Percentiles rank a stretch among this genome's conserved stretches.
phyloP scores from a whole-genome alignment of 495 filamentous ascomycete species.

The Daldinia bambusicola region DNA sequence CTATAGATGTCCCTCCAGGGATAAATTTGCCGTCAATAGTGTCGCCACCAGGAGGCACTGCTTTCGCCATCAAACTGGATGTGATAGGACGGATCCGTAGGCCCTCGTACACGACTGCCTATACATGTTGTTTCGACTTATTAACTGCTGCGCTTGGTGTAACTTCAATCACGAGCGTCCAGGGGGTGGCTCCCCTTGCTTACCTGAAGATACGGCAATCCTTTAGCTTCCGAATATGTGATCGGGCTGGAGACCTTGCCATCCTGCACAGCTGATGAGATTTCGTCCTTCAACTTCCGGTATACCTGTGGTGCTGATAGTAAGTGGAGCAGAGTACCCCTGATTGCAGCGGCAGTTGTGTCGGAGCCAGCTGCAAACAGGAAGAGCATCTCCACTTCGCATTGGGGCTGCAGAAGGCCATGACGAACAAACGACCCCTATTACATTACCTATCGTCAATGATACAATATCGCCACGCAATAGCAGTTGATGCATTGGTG shows the following conservation, averaged over 20 bases:
- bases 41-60: conserved; percentile 49
- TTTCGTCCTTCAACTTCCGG: conserved; percentile 69
- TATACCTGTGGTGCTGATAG: conserved; percentile 59
- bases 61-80: conserved; percentile 26
- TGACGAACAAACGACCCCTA: conserved; percentile 55
- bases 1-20: conserved; percentile 65
- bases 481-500: not conserved
- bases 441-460: conserved; percentile 27
- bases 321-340: conserved; percentile 63
- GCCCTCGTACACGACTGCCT: conserved; percentile 48
- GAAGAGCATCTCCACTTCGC: conserved; percentile 54
- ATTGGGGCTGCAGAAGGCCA: conserved; percentile 53
- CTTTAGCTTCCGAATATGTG: conserved; percentile 65
- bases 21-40: conserved; percentile 63
- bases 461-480: not conserved
- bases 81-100: conserved; percentile 42
- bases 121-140: not conserved
- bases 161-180: no score
- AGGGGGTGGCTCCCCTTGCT: not conserved
- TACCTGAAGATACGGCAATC: conserved; percentile 49
- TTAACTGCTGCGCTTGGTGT: not conserved
- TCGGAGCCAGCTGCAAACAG: conserved; percentile 60
- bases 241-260: conserved; percentile 68
- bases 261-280: conserved; percentile 68
- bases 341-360: conserved; percentile 68